A percentile compares a stretch with the other conserved stretches of the same genome.
These are phyloP conservation scores for Elsinoe ampelina DNA, from an alignment of 2,329 filamentous ascomycete species.

Conservation along the genomic window DNA sequence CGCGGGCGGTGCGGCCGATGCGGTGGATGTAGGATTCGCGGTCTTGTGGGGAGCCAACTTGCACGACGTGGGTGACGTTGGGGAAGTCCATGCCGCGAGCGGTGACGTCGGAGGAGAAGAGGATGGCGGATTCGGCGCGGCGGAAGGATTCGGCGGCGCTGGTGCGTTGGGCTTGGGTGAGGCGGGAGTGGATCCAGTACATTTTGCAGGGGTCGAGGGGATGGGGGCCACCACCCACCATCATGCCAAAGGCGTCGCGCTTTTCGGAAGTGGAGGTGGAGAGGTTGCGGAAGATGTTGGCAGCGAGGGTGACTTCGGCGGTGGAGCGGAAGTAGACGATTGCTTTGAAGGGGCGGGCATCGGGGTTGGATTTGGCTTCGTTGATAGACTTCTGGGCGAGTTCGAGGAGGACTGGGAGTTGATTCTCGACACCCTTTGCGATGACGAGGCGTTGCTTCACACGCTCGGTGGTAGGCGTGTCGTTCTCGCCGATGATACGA, in stretches of 20 bases:
- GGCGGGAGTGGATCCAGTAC: slow-evolving; percentile 67
- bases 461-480: slow-evolving; percentile 72
- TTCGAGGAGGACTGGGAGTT: slow-evolving; percentile 68
- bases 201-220: slow-evolving; percentile 32
- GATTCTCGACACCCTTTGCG: slow-evolving; percentile 62
- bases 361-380: slow-evolving; percentile 31
- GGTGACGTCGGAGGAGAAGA: slow-evolving; percentile 44
- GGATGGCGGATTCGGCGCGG: slow-evolving; percentile 44
- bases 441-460: slow-evolving; percentile 72
- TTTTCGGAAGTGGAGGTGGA: slow-evolving; percentile 9
- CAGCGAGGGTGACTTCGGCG: slow-evolving; percentile 57
- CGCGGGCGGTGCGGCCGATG: slow-evolving; percentile 49
- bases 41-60: slow-evolving; percentile 38
- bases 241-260: slow-evolving; percentile 21
- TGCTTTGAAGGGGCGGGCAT: slow-evolving; percentile 71
- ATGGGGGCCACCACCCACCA: slow-evolving; percentile 28
- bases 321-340: slow-evolving; percentile 86
- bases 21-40: slow-evolving; percentile 44
- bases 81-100: slow-evolving; percentile 47
- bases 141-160: slow-evolving; percentile 65
- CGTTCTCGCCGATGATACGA: slow-evolving; percentile 74
- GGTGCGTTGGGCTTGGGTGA: slow-evolving; percentile 62
- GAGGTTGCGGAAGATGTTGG: slow-evolving; percentile 48
- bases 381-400: slow-evolving; percentile 55
- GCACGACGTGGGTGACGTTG: slow-evolving; percentile 44